Base-by-base conservation (phyloP, 169 alveolate genomes). In the Plasmodium malariae region DNA sequence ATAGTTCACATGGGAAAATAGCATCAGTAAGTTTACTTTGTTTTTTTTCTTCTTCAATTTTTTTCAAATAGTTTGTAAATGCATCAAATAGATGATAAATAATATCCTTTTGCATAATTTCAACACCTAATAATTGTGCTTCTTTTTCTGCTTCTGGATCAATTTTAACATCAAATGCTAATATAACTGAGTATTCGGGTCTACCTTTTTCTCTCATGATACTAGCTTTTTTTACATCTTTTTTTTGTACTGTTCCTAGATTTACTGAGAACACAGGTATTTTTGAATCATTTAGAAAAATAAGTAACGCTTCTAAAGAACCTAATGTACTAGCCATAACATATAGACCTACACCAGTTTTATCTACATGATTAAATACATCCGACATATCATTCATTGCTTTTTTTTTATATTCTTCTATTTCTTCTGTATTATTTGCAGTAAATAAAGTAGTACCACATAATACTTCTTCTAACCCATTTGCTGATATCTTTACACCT, bases 271-370 rank as follows among this genome's bases (percentile, higher is more conserved):
- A 97, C n/a, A 99, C 99, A 12, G 99, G 99, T 48, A 98, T 98
- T 85, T 97, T 97, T 34, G 96, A 94, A 30, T 96, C 96, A 68
- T 97, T 96, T 62, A 99, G 95, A 96, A 97, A 99, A 24, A 97
- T 98, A 40, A 99, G 96, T 24, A 99, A 93, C 9, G 99, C 99
- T 95, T 99, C 99, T 48, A 99, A 94, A 0, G 99, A 97, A 12
- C 99, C 99, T 49, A 99, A 94, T 40, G 99, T 99, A 54, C 99
- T 96, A 5, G 99, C 99, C 97, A 97, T 98, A 49, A 99, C 99
- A 93, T 98, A 98, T 45, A 99, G 99, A 17, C 99, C 99, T 89
- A 96, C 93, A 12, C 98, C 98, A 21, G 97, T 94, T 40, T 96
- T 92, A 87, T 97, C 98, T 17, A 99, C 98, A 67, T 97, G 95